Conservation (phyloP, 2,329 filamentous ascomycete genomes). For the Ceratocystis ficicola region DNA sequence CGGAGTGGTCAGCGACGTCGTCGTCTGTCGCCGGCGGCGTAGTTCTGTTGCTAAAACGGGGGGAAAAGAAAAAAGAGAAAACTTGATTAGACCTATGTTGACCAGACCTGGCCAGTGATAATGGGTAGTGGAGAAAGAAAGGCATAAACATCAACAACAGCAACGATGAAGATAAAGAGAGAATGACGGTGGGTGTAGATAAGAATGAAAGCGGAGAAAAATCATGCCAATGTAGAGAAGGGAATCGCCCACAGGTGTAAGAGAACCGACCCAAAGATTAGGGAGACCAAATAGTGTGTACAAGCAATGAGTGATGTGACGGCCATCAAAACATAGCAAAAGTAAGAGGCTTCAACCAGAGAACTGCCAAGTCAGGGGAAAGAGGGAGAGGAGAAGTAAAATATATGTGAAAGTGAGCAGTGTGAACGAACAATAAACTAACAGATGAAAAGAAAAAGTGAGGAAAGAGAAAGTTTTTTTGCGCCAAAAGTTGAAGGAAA, state of each 20-base stretch:
- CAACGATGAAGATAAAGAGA: slow-evolving; percentile 25
- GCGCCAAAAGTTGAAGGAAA: neutral
- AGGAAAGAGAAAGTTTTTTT: neutral
- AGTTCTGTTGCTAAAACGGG: slow-evolving; percentile 37
- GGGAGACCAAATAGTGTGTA: slow-evolving; percentile 8
- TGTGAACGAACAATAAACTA: neutral
- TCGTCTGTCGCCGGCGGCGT: slow-evolving; percentile 47
- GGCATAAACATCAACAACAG: slow-evolving; percentile 23
- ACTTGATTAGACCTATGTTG: slow-evolving; percentile 27
- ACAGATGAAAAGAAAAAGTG: neutral
- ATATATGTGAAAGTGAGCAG: neutral
- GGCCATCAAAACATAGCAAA: slow-evolving; percentile 5
- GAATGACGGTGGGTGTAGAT: neutral
- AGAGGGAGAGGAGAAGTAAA: neutral
- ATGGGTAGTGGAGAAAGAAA: slow-evolving; percentile 5
- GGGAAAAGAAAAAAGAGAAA: slow-evolving; percentile 30
- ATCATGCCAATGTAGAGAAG: neutral
- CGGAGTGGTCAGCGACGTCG: slow-evolving; percentile 62
- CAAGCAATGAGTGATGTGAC: slow-evolving; percentile 12
- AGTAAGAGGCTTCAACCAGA: neutral
- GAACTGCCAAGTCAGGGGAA: too few relatives aligned
- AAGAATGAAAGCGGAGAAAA: too few relatives aligned
- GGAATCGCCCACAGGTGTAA: slow-evolving; percentile 8
- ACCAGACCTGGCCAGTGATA: slow-evolving; percentile 24
- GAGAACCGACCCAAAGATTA: slow-evolving; percentile 11